These are phyloP conservation scores for Hibiscus trionum DNA, from an alignment of 345 rosid genomes.

Conservation along the genomic window DNA sequence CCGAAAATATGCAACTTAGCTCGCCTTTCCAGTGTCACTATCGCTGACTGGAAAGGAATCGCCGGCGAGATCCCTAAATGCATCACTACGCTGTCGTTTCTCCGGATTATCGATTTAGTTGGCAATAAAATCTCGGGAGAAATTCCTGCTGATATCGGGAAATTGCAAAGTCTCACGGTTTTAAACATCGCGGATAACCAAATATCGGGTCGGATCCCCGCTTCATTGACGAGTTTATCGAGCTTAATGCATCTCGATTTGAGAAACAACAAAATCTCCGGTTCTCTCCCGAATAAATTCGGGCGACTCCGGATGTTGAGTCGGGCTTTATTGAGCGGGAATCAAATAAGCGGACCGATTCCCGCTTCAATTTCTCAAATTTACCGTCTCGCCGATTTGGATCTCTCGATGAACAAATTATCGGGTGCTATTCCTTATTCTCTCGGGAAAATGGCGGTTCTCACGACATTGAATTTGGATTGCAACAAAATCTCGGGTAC, in stretches of 20 bases:
- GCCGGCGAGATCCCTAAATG: constrained; percentile 71
- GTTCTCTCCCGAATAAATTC: constrained; percentile 45
- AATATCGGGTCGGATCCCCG: constrained; percentile 58
- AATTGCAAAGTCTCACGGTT: constrained; percentile 53
- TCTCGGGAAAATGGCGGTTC: constrained; percentile 72
- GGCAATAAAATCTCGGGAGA: constrained; percentile 65
- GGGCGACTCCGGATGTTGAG: constrained; percentile 66
- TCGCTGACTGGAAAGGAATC: constrained; percentile 94
- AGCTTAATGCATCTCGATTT: constrained; percentile 80
- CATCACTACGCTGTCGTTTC: constrained; percentile 48
- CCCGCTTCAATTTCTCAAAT: constrained; percentile 52
- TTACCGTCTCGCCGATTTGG: constrained; percentile 77
- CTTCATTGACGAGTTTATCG: constrained; percentile 49
- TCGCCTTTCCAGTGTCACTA: constrained; percentile 54
- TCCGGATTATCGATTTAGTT: constrained; percentile 61
- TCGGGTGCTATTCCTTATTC: constrained; percentile 58
- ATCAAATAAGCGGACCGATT: constrained; percentile 47
- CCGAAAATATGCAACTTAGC: constrained; percentile 51
- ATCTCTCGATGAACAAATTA: constrained; percentile 57
- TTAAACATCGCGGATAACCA: constrained; percentile 72
- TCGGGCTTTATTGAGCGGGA: constrained; percentile 61
- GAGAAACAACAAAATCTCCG: constrained; percentile 55
- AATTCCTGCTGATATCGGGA: constrained; percentile 55
- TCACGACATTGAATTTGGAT: constrained; percentile 76
- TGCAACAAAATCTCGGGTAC: constrained; percentile 49